phyloP scores from a whole-genome alignment of 1,284 basidiomycete genomes.

The Sphaerobolus stellatus region DNA sequence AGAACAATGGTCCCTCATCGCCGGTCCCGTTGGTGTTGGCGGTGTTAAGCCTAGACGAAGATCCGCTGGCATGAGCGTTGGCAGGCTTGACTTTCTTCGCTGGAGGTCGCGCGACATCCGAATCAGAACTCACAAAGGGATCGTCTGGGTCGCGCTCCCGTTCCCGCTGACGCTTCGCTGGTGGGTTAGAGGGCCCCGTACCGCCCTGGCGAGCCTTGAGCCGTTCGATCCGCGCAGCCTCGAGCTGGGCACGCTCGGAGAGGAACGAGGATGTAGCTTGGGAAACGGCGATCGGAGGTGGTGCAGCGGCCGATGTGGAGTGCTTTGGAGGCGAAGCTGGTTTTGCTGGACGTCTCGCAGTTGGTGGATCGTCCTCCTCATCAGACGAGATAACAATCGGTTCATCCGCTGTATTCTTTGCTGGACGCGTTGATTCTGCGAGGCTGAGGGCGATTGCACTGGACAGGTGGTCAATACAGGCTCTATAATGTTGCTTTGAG shows the following conservation, averaged over 20 bases:
- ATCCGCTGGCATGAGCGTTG: too few species aligned
- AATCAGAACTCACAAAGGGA: constrained; percentile 17
- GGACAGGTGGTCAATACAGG: not conserved
- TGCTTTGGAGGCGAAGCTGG: constrained; percentile 2
- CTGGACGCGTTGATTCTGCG: not conserved
- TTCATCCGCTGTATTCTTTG: not conserved
- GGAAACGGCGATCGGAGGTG: too few species aligned
- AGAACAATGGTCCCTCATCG: constrained; percentile 44
- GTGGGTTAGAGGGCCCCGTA: not conserved
- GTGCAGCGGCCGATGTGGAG: too few species aligned
- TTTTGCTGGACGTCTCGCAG: not conserved
- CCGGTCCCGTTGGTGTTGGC: not conserved
- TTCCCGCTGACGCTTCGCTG: not conserved
- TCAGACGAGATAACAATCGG: constrained; percentile 12
- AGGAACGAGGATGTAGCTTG: constrained; percentile 42
- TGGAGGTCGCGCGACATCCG: constrained; percentile 5
- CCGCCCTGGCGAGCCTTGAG: constrained; percentile 47
- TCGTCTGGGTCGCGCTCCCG: constrained; percentile 6
- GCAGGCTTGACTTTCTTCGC: constrained; percentile 7
- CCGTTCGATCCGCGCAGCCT: constrained; percentile 63
- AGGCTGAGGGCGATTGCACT: constrained; percentile 10
- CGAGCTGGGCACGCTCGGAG: constrained; percentile 63
- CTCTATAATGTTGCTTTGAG: not conserved
- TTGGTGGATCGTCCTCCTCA: constrained; percentile 6
- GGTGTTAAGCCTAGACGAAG: not conserved